A percentile compares a stretch with the other conserved stretches of the same genome.
Evolutionary conservation across 75 land plant species (phyloP).

Genomic region (Cryptomeria japonica): DNA sequence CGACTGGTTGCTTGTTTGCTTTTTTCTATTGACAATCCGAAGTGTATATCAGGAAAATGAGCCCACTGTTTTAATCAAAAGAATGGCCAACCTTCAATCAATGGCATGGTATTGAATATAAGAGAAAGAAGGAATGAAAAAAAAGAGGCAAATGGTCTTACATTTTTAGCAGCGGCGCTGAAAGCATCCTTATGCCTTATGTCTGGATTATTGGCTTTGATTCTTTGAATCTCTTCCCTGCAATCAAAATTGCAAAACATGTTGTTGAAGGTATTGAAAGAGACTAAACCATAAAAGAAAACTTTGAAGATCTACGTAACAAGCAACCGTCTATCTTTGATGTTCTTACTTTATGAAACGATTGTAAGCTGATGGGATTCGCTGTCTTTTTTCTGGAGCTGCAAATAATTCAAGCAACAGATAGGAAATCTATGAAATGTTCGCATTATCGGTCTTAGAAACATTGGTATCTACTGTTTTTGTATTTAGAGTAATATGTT

Average conservation of each 20-base stretch:
- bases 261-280: too few species aligned
- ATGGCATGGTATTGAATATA: not conserved
- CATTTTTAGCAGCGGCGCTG: conserved; percentile 26
- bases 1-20: not conserved
- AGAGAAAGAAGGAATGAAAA: not conserved
- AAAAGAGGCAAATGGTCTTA: not conserved
- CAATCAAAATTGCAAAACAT: not conserved
- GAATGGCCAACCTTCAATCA: not conserved
- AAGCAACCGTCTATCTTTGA: not conserved
- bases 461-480: not conserved
- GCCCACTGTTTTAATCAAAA: not conserved
- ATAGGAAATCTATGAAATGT: too few species aligned
- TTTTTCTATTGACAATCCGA: not conserved
- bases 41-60: conserved; percentile 7
- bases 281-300: not conserved
- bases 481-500: too few species aligned
- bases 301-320: not conserved
- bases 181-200: conserved; percentile 22
- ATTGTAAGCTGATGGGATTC: conserved; percentile 70
- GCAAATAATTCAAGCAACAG: not conserved
- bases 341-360: conserved; percentile 52
- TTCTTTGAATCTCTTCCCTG: conserved; percentile 21
- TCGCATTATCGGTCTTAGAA: not conserved
- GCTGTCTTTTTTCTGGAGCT: conserved; percentile 73
- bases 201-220: conserved; percentile 17